Evolutionary conservation across 148 eudicot species (phyloP).

Genomic region (Nepenthes gracilis): DNA sequence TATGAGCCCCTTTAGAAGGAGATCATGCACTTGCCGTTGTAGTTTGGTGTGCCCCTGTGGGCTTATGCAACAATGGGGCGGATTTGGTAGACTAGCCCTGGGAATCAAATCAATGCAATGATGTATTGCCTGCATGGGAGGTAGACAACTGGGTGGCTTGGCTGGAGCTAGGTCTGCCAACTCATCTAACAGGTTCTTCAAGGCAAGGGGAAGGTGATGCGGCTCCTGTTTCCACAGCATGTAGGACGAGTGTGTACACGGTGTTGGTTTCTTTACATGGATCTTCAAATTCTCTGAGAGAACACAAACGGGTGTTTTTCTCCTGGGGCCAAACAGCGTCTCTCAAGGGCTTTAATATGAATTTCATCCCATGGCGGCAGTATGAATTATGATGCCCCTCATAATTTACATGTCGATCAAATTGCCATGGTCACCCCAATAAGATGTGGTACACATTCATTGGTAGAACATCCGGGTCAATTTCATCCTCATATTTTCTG

Average conservation of each 20-base stretch:
- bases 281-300: too few species aligned
- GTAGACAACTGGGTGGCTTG: not conserved
- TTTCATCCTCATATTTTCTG: too few species aligned
- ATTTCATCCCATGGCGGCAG: not conserved
- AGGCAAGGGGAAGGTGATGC: not conserved
- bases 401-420: not conserved
- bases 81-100: not conserved
- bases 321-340: not conserved
- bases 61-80: not conserved
- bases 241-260: too few species aligned
- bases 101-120: not conserved
- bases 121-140: not conserved
- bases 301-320: too few species aligned
- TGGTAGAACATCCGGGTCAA: too few species aligned
- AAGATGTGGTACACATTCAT: not conserved
- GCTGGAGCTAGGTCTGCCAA: not conserved
- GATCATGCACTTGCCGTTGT: not conserved
- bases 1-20: not conserved
- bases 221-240: not conserved
- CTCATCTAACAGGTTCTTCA: not conserved
- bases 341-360: not conserved
- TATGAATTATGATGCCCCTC: not conserved
- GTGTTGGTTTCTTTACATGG: too few species aligned
- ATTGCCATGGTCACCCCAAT: not conserved
- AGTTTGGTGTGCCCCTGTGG: not conserved